Evolutionary conservation across 495 filamentous ascomycete species (phyloP).

Genomic region (Chaetomium tenue): DNA sequence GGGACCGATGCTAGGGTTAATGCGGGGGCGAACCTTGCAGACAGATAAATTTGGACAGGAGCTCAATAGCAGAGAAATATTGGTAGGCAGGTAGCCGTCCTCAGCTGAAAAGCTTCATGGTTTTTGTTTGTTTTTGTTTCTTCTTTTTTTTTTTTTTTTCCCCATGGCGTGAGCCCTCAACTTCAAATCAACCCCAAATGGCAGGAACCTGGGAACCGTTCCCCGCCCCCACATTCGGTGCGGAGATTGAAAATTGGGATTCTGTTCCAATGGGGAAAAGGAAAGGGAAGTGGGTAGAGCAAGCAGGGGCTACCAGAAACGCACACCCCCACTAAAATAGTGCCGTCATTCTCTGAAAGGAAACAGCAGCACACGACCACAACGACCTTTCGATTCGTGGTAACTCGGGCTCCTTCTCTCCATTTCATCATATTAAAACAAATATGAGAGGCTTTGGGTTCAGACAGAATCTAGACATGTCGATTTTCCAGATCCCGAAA

Average conservation of each 20-base stretch:
- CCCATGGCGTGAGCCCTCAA: background rate
- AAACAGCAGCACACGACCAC: constrained; percentile 11
- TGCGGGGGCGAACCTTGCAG: no score
- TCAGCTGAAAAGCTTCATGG: background rate
- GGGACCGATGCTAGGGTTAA: no score
- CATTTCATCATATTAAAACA: no score
- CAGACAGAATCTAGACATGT: background rate
- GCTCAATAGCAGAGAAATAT: no score
- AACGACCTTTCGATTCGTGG: background rate
- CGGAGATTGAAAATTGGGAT: constrained; percentile 25
- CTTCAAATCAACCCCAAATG: background rate
- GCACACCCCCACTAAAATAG: constrained; percentile 3
- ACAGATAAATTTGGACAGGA: no score
- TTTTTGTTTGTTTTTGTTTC: no score
- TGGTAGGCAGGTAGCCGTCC: no score
- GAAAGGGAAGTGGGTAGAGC: background rate
- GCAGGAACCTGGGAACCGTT: background rate
- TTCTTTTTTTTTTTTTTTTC: background rate
- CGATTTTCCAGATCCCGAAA: background rate
- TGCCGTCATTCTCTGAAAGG: constrained; percentile 28
- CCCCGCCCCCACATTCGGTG: constrained; percentile 27
- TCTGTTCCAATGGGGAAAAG: constrained; percentile 24
- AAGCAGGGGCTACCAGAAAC: constrained; percentile 12
- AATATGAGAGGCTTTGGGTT: no score
- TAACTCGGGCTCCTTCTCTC: background rate